Conservation (phyloP, 805 yeast genomes). For the Candida silvicultrix region DNA sequence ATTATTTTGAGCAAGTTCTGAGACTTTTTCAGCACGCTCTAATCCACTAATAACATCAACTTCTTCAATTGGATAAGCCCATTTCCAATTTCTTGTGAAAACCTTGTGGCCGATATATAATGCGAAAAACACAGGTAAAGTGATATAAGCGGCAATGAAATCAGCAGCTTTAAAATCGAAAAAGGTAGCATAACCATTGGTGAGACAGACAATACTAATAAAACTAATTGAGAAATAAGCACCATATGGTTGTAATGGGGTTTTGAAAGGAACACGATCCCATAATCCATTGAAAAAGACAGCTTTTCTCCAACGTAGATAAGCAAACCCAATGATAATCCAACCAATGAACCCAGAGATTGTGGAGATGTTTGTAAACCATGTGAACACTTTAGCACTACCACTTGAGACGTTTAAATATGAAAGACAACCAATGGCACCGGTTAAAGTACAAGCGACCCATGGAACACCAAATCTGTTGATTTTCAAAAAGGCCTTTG, state of each 20-base stretch:
- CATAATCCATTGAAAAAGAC: constrained; percentile 42
- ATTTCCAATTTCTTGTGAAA: constrained; percentile 36
- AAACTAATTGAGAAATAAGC: constrained; percentile 47
- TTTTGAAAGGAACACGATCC: constrained; percentile 53
- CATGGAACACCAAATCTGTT: constrained; percentile 68
- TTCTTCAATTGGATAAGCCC: constrained; percentile 46
- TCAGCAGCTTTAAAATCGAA: constrained; percentile 36
- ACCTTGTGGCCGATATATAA: constrained; percentile 55
- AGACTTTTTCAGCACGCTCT: constrained; percentile 50
- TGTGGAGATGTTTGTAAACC: constrained; percentile 73
- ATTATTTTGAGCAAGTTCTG: constrained; percentile 4
- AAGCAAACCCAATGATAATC: constrained; percentile 63
- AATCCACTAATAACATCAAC: constrained; percentile 58
- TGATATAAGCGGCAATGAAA: constrained; percentile 68
- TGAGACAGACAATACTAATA: constrained; percentile 47
- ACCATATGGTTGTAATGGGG: constrained; percentile 51
- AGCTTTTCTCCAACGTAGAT: constrained; percentile 65
- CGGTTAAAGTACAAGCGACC: constrained; percentile 37
- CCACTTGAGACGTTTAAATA: constrained; percentile 60
- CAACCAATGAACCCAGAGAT: constrained; percentile 74
- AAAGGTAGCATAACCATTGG: constrained; percentile 71
- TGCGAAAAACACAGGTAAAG: constrained; percentile 48
- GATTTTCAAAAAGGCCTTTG: constrained; percentile 55
- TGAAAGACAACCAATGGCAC: constrained; percentile 50
- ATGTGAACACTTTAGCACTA: constrained; percentile 53